Base-by-base conservation (phyloP, 202 grass and related monocot genomes). In the Elaeis oleifera region DNA sequence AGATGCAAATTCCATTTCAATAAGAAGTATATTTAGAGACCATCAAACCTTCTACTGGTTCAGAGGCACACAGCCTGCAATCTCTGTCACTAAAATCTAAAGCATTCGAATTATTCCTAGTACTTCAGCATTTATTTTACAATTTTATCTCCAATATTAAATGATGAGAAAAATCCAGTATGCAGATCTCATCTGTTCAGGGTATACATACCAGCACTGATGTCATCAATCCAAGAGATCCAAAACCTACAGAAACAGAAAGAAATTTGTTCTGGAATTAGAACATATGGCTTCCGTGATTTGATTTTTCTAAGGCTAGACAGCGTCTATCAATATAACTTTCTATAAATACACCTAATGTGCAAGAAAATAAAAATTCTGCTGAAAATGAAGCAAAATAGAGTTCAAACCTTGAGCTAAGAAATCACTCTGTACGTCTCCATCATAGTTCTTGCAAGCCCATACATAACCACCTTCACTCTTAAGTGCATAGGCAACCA, bases 371-470 rank as follows among this genome's bases (percentile, higher is more conserved):
- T n/a, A 18, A 67, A 18, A 9, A 32, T 31, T 13, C 31, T 18
- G 5, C 16, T 23, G 23, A 15, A 51, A 49, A 44, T 44, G 36
- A 44, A 14, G 36, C 11, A 2, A 51, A 64, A 16, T 13, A 52
- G 2, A 55, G 16, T 23, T 73, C 65, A 60, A 71, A 96, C 88
- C 92, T 97, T 97, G 88, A 79, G 94, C 94, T 56, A 97, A 75
- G 67, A 92, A 81, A 82, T 96, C 84, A 50, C 92, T 91, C 54
- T 96, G 84, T 32, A 91, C 84, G 79, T 96, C 92, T 68, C 92
- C 87, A 75, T 90, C 81, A 60, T 90, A 96, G 65, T 96, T 90
- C 74, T 96, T 96, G 84, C 91, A 96, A 79, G 87, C 91, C 91
- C 91, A 96, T 6, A 96, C 84, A 70, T 96, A 96, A 26, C 87